Evolutionary conservation across 768 basidiomycete genomes (phyloP), one percentile per base, ranked within the genome.

Genomic region (Galerina sulciceps): DNA sequence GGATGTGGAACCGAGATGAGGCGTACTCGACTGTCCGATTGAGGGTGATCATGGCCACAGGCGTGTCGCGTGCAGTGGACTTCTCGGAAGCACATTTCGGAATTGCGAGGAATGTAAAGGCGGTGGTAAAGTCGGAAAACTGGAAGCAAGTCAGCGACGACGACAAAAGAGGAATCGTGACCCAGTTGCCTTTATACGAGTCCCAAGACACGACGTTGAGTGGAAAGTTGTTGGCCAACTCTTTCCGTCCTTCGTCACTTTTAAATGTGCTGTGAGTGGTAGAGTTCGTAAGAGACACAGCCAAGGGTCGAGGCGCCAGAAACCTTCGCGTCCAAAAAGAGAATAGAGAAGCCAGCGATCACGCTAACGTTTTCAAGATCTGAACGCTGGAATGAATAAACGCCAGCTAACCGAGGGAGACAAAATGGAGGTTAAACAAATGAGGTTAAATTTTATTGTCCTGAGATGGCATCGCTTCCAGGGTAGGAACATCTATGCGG

Each of bases 41-140:
- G 62, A 37, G 68, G 63, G 11, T 62, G 60, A 22, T 69, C 60
- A 64, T 82, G 79, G 26, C 73, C 75, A 60, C 81, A 83, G 18
- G 65, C 45, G 61, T 75, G 73, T 58, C 67, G 64, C 40, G 71
- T 71, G 63, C 73, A 76, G 26, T 75, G 67, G 53, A 73, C 65
- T 59, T 78, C 69, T 68, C 79, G 75, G 71, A 74, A 69, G 62
- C 81, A 83, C 81, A 83, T 83, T 40, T 61, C 41, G 54, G 48
- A n/a, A 60, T 50, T 31, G 26, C 26, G 55, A 47, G 42, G 36
- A 37, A 43, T 53, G 37, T 6, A 15, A 20, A 8, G 13, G 53
- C 43, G 35, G 38, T 49, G 34, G 43, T 38, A 1, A 49, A 52
- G 50, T 44, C 22, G 44, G 49, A 58, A 31, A 5, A 31, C 26